Conservation (phyloP, 2,329 filamentous ascomycete species). For the Lecanosticta acicola region DNA sequence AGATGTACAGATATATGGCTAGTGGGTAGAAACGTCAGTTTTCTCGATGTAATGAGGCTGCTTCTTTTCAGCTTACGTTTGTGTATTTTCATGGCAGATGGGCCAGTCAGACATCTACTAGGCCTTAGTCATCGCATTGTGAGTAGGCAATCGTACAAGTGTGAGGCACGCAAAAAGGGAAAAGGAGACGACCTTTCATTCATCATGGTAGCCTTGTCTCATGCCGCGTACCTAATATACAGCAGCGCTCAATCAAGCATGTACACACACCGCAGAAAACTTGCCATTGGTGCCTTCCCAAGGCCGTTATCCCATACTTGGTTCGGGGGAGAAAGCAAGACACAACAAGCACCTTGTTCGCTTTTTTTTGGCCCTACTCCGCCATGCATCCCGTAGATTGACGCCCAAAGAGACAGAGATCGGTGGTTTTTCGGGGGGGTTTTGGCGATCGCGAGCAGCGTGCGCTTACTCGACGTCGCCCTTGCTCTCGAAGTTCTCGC, state of each 20-base stretch:
- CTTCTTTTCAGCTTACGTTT: too few relatives aligned
- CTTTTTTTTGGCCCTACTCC: conserved; percentile 2
- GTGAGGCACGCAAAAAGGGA: neutral
- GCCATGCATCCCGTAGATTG: conserved; percentile 2
- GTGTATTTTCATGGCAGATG: too few relatives aligned
- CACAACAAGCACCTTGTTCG: conserved; percentile 5
- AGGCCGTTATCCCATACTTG: conserved; percentile 5
- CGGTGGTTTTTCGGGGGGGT: conserved; percentile 5
- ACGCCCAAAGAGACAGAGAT: conserved; percentile 4
- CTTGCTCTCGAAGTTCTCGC: conserved; percentile 95
- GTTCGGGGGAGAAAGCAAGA: neutral
- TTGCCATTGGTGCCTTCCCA: conserved; percentile 1
- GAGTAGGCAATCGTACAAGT: neutral
- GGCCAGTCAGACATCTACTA: too few relatives aligned
- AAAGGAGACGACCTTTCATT: neutral
- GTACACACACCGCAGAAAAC: conserved; percentile 8
- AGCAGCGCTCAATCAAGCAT: conserved; percentile 17
- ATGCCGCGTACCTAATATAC: conserved; percentile 20
- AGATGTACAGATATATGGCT: too few relatives aligned
- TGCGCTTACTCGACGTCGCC: conserved; percentile 68
- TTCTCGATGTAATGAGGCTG: too few relatives aligned
- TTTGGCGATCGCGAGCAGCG: neutral
- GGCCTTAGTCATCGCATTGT: too few relatives aligned
- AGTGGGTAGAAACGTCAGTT: too few relatives aligned
- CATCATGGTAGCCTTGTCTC: conserved; percentile 11